phyloP scores from a whole-genome alignment of 331 rosid species.

The Erythrophleum ivorense region DNA sequence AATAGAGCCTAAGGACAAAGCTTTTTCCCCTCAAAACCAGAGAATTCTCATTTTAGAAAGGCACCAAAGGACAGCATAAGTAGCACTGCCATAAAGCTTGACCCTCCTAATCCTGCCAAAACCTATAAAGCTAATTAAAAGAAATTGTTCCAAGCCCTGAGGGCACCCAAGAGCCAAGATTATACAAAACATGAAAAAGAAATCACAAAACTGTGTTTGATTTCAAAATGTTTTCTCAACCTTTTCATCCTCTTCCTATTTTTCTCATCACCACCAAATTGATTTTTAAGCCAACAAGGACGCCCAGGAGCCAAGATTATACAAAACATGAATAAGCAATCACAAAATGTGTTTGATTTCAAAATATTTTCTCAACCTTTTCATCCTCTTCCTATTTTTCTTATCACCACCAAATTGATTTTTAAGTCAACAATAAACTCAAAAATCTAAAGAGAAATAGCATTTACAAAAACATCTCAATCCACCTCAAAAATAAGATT shows the following conservation, averaged over 20 bases:
- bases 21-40: not conserved
- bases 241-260: not conserved
- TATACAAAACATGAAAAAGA: not conserved
- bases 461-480: not conserved
- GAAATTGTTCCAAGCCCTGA: not conserved
- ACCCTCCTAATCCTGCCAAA: not conserved
- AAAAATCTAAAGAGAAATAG: not conserved
- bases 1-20: not conserved
- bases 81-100: not conserved
- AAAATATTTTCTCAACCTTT: not conserved
- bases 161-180: not conserved
- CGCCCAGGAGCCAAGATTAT: not conserved
- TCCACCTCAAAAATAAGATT: not conserved
- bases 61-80: not conserved
- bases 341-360: not conserved
- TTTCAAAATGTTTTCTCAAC: not conserved
- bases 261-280: conserved; percentile 8
- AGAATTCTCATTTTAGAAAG: not conserved
- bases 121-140: not conserved
- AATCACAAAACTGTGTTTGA: not conserved
- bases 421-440: not conserved
- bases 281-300: not conserved
- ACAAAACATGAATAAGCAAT: not conserved
- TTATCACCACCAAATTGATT: not conserved
- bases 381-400: conserved; percentile 4